phyloP scores from a whole-genome alignment of 2,329 filamentous ascomycete species.

The Pseudogymnoascus sp. region DNA sequence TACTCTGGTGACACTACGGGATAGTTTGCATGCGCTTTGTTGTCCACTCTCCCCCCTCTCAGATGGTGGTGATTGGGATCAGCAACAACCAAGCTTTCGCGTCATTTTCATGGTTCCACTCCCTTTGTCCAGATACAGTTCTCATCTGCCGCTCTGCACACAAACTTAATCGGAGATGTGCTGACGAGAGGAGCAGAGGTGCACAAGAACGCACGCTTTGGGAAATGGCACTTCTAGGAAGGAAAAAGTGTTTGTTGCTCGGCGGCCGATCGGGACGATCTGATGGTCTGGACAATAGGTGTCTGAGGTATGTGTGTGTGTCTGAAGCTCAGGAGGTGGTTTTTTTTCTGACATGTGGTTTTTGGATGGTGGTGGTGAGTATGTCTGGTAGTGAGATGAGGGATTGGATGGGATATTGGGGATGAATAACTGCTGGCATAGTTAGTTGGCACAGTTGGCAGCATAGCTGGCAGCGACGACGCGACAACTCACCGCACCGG shows the following conservation, averaged over 20 bases:
- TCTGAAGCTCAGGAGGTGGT: background rate
- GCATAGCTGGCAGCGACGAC: background rate
- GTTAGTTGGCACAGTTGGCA: too few relatives aligned
- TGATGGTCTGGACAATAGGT: background rate
- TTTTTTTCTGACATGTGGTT: background rate
- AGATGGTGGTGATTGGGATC: background rate
- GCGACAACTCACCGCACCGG: background rate
- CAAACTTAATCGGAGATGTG: background rate
- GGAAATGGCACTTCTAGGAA: background rate
- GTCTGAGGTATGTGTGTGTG: background rate
- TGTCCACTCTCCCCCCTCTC: background rate
- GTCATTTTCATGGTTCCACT: background rate
- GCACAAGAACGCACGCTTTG: background rate
- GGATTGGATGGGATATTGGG: too few relatives aligned
- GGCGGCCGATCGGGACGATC: background rate
- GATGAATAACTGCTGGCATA: too few relatives aligned
- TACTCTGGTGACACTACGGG: too few relatives aligned
- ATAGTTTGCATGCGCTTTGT: background rate
- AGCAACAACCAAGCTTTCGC: background rate
- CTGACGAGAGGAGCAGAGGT: background rate
- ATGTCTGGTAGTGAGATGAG: background rate
- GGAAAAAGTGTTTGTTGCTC: background rate
- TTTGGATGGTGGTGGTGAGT: background rate
- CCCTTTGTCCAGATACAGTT: background rate
- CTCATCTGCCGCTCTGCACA: background rate